Percentiles rank a stretch among this genome's conserved stretches.
Evolutionary conservation across 257 asterid genomes (phyloP).

Genomic region (Coffea eugenioides): DNA sequence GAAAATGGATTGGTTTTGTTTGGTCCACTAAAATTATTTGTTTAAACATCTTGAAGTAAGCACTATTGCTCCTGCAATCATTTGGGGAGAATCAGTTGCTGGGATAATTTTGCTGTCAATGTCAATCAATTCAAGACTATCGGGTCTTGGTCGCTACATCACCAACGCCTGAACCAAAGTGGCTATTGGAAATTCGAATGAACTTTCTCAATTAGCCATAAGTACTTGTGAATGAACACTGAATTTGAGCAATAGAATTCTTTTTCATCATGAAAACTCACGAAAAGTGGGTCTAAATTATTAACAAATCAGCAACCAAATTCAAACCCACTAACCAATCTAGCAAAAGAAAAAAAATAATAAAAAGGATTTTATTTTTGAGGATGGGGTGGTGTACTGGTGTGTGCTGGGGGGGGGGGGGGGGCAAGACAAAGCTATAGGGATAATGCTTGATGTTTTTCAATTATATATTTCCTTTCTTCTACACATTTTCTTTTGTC

Average conservation of each 20-base stretch:
- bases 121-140: neutral
- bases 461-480: neutral
- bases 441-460: no score
- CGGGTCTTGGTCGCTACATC: neutral
- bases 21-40: neutral
- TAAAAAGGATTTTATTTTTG: no score
- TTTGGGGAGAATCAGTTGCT: neutral
- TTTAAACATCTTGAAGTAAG: neutral
- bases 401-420: no score
- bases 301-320: neutral
- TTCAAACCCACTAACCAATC: neutral
- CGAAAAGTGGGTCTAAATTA: neutral
- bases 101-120: neutral
- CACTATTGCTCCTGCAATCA: neutral
- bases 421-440: no score
- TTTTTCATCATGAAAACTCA: no score
- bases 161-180: neutral
- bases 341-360: neutral
- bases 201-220: neutral
- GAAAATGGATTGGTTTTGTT: neutral
- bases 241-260: neutral
- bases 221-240: neutral
- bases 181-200: neutral
- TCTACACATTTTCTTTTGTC: no score
- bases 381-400: no score